Evolutionary conservation across 441 rosid genomes (phyloP).

Genomic region (Corymbia calophylla): DNA sequence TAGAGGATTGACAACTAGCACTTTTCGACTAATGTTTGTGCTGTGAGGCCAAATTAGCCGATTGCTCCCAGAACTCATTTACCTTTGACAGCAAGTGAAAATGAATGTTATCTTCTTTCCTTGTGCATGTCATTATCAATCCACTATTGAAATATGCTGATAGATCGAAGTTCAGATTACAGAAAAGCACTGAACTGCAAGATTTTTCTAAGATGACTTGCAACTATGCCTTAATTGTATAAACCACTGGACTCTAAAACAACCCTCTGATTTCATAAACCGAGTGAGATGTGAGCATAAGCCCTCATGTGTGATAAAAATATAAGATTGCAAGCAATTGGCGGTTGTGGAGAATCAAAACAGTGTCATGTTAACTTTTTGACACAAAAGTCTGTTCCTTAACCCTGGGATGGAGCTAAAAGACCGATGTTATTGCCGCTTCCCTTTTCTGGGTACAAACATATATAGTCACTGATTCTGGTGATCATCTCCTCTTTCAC

Average conservation of each 20-base stretch:
- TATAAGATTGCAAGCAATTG: not conserved
- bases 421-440: not conserved
- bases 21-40: not conserved
- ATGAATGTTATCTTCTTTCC: not conserved
- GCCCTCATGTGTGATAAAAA: not conserved
- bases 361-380: not conserved
- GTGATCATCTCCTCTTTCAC: not conserved
- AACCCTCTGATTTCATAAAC: not conserved
- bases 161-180: not conserved
- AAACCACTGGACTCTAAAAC: not conserved
- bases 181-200: not conserved
- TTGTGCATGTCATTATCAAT: not conserved
- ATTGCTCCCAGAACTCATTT: not conserved
- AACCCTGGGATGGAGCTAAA: not conserved
- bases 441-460: not conserved
- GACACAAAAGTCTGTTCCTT: fast-evolving
- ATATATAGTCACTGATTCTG: not conserved
- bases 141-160: not conserved
- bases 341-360: not conserved
- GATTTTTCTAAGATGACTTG: not conserved
- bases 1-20: not conserved
- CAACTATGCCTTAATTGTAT: not conserved
- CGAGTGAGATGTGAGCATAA: not conserved
- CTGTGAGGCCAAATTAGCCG: not conserved
- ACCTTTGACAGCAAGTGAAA: not conserved